phyloP scores from a whole-genome alignment of 2,329 filamentous ascomycete genomes.

The Onygenales sp. region DNA sequence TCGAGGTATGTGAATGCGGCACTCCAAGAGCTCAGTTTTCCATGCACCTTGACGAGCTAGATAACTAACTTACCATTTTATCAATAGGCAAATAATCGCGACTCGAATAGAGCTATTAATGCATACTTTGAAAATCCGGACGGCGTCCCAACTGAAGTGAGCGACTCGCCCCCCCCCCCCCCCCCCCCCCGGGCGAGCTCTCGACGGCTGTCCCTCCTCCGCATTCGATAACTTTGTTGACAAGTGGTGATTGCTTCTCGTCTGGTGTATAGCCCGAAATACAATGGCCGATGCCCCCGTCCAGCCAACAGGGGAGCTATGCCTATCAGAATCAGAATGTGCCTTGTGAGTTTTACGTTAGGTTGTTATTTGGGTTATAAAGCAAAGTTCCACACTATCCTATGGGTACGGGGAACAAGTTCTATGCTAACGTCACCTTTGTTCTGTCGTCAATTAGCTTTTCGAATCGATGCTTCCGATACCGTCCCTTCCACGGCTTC shows the following conservation, averaged over 20 bases:
- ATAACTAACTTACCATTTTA: not conserved
- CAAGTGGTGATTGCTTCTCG: not conserved
- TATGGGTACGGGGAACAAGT: not conserved
- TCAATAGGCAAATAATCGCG: constrained; percentile 34
- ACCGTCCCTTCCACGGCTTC: constrained; percentile 9
- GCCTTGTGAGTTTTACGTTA: constrained; percentile 16
- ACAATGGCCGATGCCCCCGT: not conserved
- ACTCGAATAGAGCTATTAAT: constrained; percentile 38
- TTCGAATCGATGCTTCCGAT: constrained; percentile 8
- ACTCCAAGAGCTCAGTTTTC: not conserved
- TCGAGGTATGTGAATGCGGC: constrained; percentile 24
- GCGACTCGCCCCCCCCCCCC: not conserved
- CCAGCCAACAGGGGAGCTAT: constrained; percentile 2
- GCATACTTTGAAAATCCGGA: constrained; percentile 38
- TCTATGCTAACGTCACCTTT: not conserved
- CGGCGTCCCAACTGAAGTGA: constrained; percentile 24
- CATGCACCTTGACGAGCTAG: not conserved
- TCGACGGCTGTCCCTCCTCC: too few species aligned
- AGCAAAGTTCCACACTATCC: constrained; percentile 1
- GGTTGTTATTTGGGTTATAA: too few species aligned
- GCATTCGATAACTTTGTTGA: too few species aligned
- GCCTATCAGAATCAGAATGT: constrained; percentile 18
- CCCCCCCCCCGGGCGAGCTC: too few species aligned
- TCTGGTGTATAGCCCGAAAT: not conserved
- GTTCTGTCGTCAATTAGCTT: constrained; percentile 4